These are phyloP conservation scores for Perilla frutescens DNA, from an alignment of 257 asterid species.

Conservation along the genomic window DNA sequence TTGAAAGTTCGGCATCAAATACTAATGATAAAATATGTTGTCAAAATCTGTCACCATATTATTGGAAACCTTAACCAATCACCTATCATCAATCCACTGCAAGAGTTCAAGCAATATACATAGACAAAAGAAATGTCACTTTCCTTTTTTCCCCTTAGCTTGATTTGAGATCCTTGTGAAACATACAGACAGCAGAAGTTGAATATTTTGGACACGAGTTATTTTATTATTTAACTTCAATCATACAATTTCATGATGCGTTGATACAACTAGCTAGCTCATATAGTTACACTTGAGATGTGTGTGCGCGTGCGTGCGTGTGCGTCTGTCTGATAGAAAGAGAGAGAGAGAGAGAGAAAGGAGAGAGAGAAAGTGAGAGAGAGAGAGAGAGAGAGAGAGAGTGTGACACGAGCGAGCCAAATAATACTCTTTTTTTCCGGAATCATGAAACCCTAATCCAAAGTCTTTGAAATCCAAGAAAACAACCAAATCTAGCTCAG, in stretches of 20 bases:
- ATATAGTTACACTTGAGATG: conserved; percentile 15
- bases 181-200: conserved; percentile 39
- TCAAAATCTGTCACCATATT: conserved; percentile 30
- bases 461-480: conserved; percentile 40
- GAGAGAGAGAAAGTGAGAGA: conserved; percentile 27
- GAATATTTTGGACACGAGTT: conserved; percentile 30
- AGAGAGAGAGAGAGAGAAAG: conserved; percentile 29
- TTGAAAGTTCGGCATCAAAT: too few species aligned
- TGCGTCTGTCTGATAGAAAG: conserved; percentile 1
- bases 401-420: conserved; percentile 2
- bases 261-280: not conserved
- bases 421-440: not conserved
- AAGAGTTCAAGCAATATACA: conserved; percentile 25
- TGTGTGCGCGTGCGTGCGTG: conserved; percentile 3
- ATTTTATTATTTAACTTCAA: conserved; percentile 32
- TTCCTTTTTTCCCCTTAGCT: not conserved
- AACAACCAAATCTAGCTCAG: conserved; percentile 34
- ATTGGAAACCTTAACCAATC: conserved; percentile 40
- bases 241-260: conserved; percentile 33
- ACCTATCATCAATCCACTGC: conserved; percentile 8
- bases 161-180: conserved; percentile 35
- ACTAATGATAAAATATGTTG: not conserved
- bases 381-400: conserved; percentile 28
- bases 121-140: conserved; percentile 12
- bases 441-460: conserved; percentile 49